These are phyloP conservation scores for Rosellinia necatrix DNA, from an alignment of 2,329 filamentous ascomycete species.

Conservation along the genomic window DNA sequence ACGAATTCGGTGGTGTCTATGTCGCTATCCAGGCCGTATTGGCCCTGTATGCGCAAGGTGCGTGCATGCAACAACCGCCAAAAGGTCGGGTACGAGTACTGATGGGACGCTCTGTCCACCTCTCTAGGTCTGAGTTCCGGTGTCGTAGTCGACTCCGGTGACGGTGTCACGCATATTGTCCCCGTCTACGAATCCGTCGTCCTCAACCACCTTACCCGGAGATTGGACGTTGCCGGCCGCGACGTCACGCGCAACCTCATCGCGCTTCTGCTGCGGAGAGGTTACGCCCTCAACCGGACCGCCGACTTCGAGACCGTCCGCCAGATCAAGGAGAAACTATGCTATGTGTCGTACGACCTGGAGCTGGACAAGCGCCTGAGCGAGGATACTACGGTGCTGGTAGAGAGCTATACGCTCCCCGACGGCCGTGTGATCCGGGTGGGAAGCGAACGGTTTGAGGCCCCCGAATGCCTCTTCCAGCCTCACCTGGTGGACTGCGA, in stretches of 20 bases:
- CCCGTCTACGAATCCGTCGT: conserved; percentile 98
- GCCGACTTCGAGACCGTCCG: conserved; percentile 98
- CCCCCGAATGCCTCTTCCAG: conserved; percentile 97
- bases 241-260: conserved; percentile 99
- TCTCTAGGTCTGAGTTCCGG: conserved; percentile 77
- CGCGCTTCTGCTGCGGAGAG: conserved; percentile 86
- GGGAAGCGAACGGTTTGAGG: conserved; percentile 96
- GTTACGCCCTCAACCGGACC: conserved; percentile 96
- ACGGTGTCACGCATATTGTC: conserved; percentile 98
- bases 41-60: conserved; percentile 94
- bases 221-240: conserved; percentile 92
- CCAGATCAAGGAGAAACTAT: conserved; percentile 99
- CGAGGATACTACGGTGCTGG: conserved; percentile 95
- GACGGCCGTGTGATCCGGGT: conserved; percentile 96
- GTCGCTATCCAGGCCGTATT: conserved; percentile 97
- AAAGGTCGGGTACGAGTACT: neutral
- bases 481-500: conserved; percentile 97
- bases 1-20: conserved; percentile 94
- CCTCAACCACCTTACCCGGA: conserved; percentile 91
- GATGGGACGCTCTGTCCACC: neutral
- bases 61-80: conserved; percentile 33
- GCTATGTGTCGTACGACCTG: conserved; percentile 98
- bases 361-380: conserved; percentile 94
- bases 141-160: conserved; percentile 98
- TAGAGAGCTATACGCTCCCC: conserved; percentile 96